These are phyloP conservation scores for Gossypium sturtianum DNA, from an alignment of 345 rosid species.

Conservation along the genomic window DNA sequence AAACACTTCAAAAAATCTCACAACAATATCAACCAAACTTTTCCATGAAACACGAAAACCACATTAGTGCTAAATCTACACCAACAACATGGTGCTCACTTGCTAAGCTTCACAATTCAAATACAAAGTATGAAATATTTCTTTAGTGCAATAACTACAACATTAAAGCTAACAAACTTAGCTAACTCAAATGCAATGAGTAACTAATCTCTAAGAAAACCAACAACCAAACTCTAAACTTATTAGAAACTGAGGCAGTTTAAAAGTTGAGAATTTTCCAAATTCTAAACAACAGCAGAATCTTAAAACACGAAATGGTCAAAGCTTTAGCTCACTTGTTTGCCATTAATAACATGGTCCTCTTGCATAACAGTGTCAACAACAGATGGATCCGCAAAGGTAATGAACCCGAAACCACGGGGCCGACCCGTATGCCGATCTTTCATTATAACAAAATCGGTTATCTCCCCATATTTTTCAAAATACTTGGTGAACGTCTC, in stretches of 20 bases:
- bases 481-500: conserved; percentile 70
- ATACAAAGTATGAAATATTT: no score
- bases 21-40: neutral
- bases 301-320: neutral
- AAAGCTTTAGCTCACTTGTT: conserved; percentile 46
- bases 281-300: neutral
- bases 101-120: neutral
- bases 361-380: conserved; percentile 87
- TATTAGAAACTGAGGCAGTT: neutral
- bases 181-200: neutral
- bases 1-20: neutral
- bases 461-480: conserved; percentile 77
- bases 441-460: conserved; percentile 82
- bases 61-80: neutral
- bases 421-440: conserved; percentile 74
- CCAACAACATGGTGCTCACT: neutral
- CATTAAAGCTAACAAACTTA: neutral
- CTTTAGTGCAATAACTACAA: neutral
- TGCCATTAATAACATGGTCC: conserved; percentile 63
- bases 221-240: neutral
- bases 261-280: neutral
- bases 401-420: conserved; percentile 87
- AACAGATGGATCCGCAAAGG: conserved; percentile 74
- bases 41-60: neutral
- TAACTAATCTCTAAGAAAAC: neutral